Conservation (phyloP, 768 basidiomycete species). For the Russula compacta region DNA sequence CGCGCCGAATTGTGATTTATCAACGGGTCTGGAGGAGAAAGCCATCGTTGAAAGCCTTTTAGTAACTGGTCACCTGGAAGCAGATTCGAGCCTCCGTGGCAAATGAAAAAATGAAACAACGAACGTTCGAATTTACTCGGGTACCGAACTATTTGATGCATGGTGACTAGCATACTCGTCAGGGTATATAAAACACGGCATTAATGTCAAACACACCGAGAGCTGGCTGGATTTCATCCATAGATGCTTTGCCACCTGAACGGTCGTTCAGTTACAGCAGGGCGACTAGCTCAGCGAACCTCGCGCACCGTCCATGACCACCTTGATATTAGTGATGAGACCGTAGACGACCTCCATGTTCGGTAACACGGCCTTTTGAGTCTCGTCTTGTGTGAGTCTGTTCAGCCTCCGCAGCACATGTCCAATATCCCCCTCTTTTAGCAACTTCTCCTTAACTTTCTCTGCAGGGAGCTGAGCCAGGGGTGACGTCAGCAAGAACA, state of each 20-base stretch:
- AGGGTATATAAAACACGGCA: background rate
- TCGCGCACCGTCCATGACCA: background rate
- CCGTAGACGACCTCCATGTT: slow-evolving; percentile 4
- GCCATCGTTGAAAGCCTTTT: background rate
- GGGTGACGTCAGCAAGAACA: background rate
- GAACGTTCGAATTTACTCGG: background rate
- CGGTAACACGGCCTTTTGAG: background rate
- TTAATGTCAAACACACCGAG: background rate
- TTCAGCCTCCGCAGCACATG: background rate
- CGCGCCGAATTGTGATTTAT: slow-evolving; percentile 1
- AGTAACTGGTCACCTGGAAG: background rate
- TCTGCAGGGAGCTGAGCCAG: background rate
- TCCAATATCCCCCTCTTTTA: background rate
- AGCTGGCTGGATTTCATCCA: background rate
- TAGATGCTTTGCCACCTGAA: background rate
- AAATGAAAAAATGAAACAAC: background rate
- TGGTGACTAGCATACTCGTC: background rate
- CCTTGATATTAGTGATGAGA: background rate
- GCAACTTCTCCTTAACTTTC: background rate
- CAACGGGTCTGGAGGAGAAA: slow-evolving; percentile 6
- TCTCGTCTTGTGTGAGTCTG: slow-evolving; percentile 3
- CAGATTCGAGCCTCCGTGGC: background rate
- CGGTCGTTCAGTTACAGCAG: background rate
- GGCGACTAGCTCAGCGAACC: background rate
- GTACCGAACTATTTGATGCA: background rate